phyloP scores from a whole-genome alignment of 2,329 filamentous ascomycete species.

The Cyphellophora attinorum region DNA sequence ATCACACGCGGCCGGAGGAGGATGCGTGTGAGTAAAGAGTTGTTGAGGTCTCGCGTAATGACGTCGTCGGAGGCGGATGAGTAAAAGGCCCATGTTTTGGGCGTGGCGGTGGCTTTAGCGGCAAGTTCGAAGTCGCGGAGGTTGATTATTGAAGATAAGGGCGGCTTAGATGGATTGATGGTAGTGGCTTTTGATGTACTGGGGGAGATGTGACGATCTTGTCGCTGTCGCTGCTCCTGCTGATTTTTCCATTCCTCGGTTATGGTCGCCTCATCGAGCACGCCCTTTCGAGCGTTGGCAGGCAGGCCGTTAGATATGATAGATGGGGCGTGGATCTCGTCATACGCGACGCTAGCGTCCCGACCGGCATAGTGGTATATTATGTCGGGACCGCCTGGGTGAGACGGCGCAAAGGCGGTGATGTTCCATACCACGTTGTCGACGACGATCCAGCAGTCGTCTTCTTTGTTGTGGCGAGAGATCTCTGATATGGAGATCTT shows the following conservation, averaged over 20 bases:
- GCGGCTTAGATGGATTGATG: slow-evolving; percentile 34
- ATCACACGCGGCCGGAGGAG: slow-evolving; percentile 51
- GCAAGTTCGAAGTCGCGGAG: slow-evolving; percentile 52
- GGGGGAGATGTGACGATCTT: slow-evolving; percentile 5
- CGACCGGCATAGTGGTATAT: slow-evolving; percentile 38
- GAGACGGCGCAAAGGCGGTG: slow-evolving; percentile 54
- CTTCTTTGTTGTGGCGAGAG: slow-evolving; percentile 37
- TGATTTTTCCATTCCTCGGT: slow-evolving; percentile 34
- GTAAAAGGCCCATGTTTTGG: slow-evolving; percentile 62
- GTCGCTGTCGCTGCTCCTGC: neutral
- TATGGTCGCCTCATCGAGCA: slow-evolving; percentile 39
- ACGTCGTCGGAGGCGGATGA: slow-evolving; percentile 57
- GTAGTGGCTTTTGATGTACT: slow-evolving; percentile 7
- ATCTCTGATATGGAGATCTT: slow-evolving; percentile 22
- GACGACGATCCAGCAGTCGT: slow-evolving; percentile 58
- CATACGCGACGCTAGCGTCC: slow-evolving; percentile 46
- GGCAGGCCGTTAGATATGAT: slow-evolving; percentile 35
- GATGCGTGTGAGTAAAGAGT: slow-evolving; percentile 44
- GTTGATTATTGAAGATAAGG: slow-evolving; percentile 47
- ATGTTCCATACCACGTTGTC: slow-evolving; percentile 60
- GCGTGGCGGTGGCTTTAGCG: slow-evolving; percentile 44
- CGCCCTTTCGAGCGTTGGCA: slow-evolving; percentile 38
- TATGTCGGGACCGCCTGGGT: slow-evolving; percentile 47
- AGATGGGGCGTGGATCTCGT: slow-evolving; percentile 40
- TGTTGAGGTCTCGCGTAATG: slow-evolving; percentile 48